Evolutionary conservation across 495 filamentous ascomycete genomes (phyloP), one percentile per base, ranked within the genome.

Genomic region (Neurospora africana): DNA sequence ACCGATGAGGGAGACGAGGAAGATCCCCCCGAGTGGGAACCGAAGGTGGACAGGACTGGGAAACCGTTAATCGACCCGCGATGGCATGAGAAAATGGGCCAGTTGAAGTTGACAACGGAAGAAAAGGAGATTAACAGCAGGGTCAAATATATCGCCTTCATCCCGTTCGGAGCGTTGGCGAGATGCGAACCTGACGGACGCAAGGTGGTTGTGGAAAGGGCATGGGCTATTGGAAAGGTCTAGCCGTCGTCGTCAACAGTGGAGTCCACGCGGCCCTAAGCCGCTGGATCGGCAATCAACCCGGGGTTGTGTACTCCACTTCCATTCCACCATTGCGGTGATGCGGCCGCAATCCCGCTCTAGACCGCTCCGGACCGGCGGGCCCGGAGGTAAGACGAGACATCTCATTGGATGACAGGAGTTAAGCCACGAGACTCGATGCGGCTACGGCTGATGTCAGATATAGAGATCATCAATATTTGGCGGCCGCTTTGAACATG

Each of bases 121-220:
- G 61, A 5, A 11, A 30, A 13, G 68, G 19, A 30, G 23, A 5
- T 11, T 5, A 65, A 9, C 7, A 1, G 13, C 3, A 19, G 53
- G 6, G 15, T 33, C 3, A 33, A 10, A 5, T 65, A 65, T 15
- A 43, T 69, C 11, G 69, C 69, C 6, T 73, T 38, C 13, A 69
- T 73, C 53, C 67, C 72, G 0, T 75, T 75, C 27, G 74, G 74
- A 8, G 72, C 72, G 0, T n/a, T 75, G 35, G 73, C 44, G n/a
- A 73, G 44, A 68, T 15, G 71, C 17, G 69, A 69, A 8, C 27
- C 27, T 8, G 7, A 35, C 1, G 53, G 30, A 9, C 7, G 1
- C 2, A 65, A 65, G 27, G 27, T 33, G 53, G 27, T 33, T 15
- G 27, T 65, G 53, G 27, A 33, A 5, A 65, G 53, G 53, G 53